These are phyloP conservation scores for Eurotiales sp. DNA, from an alignment of 2,329 filamentous ascomycete genomes.

Conservation along the genomic window DNA sequence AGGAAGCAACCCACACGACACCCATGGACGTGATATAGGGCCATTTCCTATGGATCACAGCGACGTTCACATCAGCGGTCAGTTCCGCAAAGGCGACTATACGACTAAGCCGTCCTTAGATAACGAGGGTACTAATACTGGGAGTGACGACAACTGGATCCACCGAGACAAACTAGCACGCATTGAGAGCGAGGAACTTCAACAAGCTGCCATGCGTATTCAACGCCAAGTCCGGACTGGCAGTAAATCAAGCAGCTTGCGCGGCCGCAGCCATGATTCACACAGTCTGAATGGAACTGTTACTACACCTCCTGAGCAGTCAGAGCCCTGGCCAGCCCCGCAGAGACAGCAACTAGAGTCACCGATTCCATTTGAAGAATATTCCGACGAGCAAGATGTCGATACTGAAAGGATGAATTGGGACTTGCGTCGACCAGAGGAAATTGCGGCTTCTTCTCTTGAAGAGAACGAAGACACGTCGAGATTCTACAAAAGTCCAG, in stretches of 20 bases:
- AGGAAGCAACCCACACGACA: slow-evolving; percentile 24
- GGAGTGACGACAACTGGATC: slow-evolving; percentile 44
- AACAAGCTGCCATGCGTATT: slow-evolving; percentile 44
- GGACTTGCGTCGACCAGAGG: slow-evolving; percentile 74
- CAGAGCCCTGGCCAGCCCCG: slow-evolving; percentile 32
- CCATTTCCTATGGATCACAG: slow-evolving; percentile 26
- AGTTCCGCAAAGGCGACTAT: slow-evolving; percentile 16
- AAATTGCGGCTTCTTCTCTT: slow-evolving; percentile 57
- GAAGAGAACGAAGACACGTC: slow-evolving; percentile 29
- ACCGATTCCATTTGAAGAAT: slow-evolving; percentile 35
- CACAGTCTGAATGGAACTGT: slow-evolving; percentile 27
- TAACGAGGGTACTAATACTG: slow-evolving; percentile 21
- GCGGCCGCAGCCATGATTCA: slow-evolving; percentile 36
- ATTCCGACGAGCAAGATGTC: slow-evolving; percentile 33
- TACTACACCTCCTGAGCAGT: slow-evolving; percentile 26
- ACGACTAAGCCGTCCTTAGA: slow-evolving; percentile 20
- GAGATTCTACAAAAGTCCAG: slow-evolving; percentile 52
- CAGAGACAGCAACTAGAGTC: slow-evolving; percentile 28
- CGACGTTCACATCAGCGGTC: slow-evolving; percentile 19
- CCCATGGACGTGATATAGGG: slow-evolving; percentile 21
- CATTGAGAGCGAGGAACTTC: slow-evolving; percentile 50
- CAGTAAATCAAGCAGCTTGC: slow-evolving; percentile 32
- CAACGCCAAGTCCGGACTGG: slow-evolving; percentile 35
- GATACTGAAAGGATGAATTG: slow-evolving; percentile 53
- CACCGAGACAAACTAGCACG: slow-evolving; percentile 49